Conservation (phyloP, 495 filamentous ascomycete genomes). For the Penicillium crystallinum region DNA sequence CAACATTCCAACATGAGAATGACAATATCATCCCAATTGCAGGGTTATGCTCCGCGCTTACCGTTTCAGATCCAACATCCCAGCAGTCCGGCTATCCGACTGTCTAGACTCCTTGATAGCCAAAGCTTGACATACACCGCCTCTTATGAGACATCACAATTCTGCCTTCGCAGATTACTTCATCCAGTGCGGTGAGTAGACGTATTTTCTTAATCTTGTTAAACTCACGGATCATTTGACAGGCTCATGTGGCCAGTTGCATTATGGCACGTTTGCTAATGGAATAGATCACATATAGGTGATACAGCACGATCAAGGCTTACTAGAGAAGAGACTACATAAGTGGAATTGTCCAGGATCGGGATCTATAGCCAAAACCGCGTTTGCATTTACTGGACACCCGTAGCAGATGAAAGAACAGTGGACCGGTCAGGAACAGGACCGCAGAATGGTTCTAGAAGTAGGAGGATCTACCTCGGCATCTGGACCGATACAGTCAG, state of each 20-base stretch:
- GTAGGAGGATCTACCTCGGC: not conserved
- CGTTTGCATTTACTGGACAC: not conserved
- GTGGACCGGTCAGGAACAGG: not conserved
- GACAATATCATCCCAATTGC: not conserved
- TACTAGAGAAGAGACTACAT: too few species aligned
- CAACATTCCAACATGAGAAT: not conserved
- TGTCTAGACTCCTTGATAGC: not conserved
- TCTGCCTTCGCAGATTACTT: not conserved
- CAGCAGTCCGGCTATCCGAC: not conserved
- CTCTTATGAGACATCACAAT: not conserved
- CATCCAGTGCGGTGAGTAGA: constrained; percentile 1
- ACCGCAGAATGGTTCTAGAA: not conserved
- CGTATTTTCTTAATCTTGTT: too few species aligned
- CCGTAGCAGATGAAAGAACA: not conserved
- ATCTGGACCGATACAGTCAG: constrained; percentile 1
- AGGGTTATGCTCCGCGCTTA: not conserved
- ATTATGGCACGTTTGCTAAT: not conserved
- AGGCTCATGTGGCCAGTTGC: constrained; percentile 8
- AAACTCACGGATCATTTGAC: constrained; percentile 21
- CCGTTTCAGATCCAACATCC: not conserved
- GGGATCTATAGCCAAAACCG: not conserved
- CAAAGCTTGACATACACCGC: not conserved
- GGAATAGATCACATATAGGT: not conserved
- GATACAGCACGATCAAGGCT: too few species aligned
- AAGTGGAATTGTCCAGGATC: not conserved